Base-by-base conservation (phyloP, 208 protist species). In the Trypanosoma congolense region DNA sequence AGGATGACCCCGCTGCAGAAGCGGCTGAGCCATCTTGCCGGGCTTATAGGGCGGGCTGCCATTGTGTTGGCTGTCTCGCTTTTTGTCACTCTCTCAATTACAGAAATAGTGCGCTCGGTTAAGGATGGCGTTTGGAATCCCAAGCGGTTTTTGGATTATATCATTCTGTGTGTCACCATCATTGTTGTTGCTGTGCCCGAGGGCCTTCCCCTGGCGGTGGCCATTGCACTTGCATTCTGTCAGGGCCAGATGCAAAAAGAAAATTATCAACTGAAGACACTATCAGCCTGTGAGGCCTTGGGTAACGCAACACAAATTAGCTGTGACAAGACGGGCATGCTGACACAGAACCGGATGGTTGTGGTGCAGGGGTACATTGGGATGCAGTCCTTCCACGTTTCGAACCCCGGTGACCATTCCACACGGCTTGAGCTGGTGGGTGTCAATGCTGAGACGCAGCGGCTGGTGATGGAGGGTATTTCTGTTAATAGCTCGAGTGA, bases 171-270 rank as follows among this genome's bases (percentile, higher is more conserved):
- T 22, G 82, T 99, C 10, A 92, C 97, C 4, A 97, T 99, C 63
- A 61, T 99, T 10, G 98, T 98, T 22, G 97, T 99, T 30, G 97
- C 97, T 12, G 95, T 99, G 41, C 98, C 97, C 14, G 97, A 99
- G 74, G 97, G 97, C 42, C 87, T 98, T 10, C 95, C 96, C 25
- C 77, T 99, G 14, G 93, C 94, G 43, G 96, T 99, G 42, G 98
- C 98, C 14, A 98, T 99, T 48, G 93, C 98, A 3, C 83, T 99
- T 4, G 97, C 98, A 26, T 99, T 98, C 77, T 97, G 90, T 29
- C 97, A 99, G 85, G 81, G 72, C 48, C 96, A 98, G 72, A 99
- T 99, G 97, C 89, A 98, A 49, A 86, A 97, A n/a, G 97, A 99
- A 51, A 95, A 99, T 55, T 98, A 98, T 77, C 83, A 99, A n/a